Evolutionary conservation across 1,139 yeast species (phyloP), one percentile per base, ranked within the genome.

Genomic region (Barnettozyma hawaiiensis): DNA sequence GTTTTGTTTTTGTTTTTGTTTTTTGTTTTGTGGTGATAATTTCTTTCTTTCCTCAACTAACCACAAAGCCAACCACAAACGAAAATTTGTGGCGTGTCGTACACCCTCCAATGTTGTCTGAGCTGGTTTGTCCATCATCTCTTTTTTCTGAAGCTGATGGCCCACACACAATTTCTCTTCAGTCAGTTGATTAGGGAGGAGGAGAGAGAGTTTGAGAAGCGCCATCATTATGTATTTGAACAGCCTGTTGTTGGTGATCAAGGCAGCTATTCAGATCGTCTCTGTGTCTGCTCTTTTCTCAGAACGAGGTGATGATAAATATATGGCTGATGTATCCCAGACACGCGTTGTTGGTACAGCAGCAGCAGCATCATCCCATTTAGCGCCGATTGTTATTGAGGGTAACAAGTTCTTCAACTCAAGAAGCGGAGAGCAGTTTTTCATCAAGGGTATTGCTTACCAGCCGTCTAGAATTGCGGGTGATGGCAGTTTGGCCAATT

Each of bases 371-470:
- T n/a, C n/a, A n/a, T 21, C 14, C 21, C 16, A 22, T 4, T 11
- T 28, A 9, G 59, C 67, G 5, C 52, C 63, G 3, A 65, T 74
- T 31, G 67, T 64, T 37, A 62, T 70, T 2, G 47, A 54, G 15
- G 79, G 79, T 1, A 71, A 65, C 54, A 74, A 75, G 51, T 74
- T 78, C 55, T 75, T 70, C 48, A 58, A 65, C 45, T 49, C 66
- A 3, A 61, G 58, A 15, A 61, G 65, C 15, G 74, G 73, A 1
- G 62, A 67, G 22, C 81, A 75, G 59, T 77, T 76, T 56, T 75
- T 70, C 49, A 65, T 77, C 46, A 76, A 73, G 47, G 84, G 84
- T 10, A 71, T 76, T 31, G 81, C 82, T 1, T 78, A 78, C 50
- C 83, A 77, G 53, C 75, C 74, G 35, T 62, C 70, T 36, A 57